Conservation (phyloP, 2,329 filamentous ascomycete species). For the Cercospora janseana region DNA sequence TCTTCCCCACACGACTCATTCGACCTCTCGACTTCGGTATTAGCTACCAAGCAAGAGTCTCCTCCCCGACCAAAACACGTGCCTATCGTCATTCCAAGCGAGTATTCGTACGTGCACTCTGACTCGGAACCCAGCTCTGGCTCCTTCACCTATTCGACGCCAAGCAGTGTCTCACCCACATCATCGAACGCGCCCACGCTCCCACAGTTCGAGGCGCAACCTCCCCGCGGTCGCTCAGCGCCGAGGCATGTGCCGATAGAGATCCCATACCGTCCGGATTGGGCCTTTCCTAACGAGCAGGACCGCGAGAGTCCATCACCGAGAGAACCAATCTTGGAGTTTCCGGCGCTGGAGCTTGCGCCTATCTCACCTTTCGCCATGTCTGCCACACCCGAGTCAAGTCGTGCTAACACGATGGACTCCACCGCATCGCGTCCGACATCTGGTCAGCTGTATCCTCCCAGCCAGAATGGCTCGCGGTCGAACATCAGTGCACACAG, state of each 20-base stretch:
- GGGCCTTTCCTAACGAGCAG: constrained; percentile 44
- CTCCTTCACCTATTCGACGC: constrained; percentile 19
- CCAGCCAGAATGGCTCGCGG: constrained; percentile 37
- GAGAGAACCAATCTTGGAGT: constrained; percentile 25
- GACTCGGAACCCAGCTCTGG: constrained; percentile 20
- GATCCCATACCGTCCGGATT: constrained; percentile 41
- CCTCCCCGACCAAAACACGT: constrained; percentile 43
- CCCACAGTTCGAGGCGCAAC: constrained; percentile 15
- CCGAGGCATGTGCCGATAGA: constrained; percentile 51
- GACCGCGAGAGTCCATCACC: constrained; percentile 34
- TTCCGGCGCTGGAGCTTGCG: constrained; percentile 29
- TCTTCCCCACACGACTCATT: constrained; percentile 28
- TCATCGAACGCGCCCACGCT: constrained; percentile 9
- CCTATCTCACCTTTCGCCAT: constrained; percentile 40
- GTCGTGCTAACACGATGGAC: constrained; percentile 49
- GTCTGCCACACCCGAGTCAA: constrained; percentile 45
- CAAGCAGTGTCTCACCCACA: constrained; percentile 17
- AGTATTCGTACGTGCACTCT: constrained; percentile 30
- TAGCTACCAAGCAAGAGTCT: constrained; percentile 12
- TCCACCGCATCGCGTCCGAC: constrained; percentile 47
- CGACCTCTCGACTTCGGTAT: constrained; percentile 17
- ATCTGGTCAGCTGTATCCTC: constrained; percentile 42
- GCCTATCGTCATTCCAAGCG: constrained; percentile 45
- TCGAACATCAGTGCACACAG: constrained; percentile 45
- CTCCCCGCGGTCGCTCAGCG: constrained; percentile 20